Base-by-base conservation (phyloP, 345 rosid species). In the Sapria himalayana region DNA sequence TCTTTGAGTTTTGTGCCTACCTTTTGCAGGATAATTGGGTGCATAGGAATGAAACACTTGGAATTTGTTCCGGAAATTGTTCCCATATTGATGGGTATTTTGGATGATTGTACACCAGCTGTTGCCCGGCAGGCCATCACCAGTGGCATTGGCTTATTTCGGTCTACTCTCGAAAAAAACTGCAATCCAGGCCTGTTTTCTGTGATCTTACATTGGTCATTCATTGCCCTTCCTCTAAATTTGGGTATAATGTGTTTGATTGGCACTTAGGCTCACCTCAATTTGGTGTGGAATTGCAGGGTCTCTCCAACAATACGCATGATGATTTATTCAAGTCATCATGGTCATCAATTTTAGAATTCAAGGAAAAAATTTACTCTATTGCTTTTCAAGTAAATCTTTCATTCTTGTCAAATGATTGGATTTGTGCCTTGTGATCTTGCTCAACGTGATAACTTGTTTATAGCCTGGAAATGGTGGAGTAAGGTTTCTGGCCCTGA, bases 1-100 rank as follows among this genome's bases (percentile, higher is more conserved):
- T n/a, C n/a, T n/a, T n/a, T n/a, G n/a, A n/a, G n/a, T n/a, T n/a
- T n/a, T n/a, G n/a, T n/a, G n/a, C n/a, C n/a, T n/a, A n/a, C n/a
- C n/a, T n/a, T n/a, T n/a, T 39, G 56, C 62, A 82, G 95, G 79
- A 71, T 82, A 29, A 59, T 80, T 51, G 92, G 95, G 47, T 82
- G 76, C 27, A 61, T 79, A 54, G 95, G 95, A 45, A 31, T 63
- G 56, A 72, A 70, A 65, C 69, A 82, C 63, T 43, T 64, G 27
- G 92, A 82, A 40, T 62, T 69, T 10, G 56, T 82, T 42, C 84
- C 85, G 15, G 86, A 82, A 38, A 65, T 89, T 41, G 79, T 70
- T 19, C 91, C 82, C 4, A 66, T 80, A 53, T 61, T 89, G 11
- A 61, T 74, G n/a, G 62, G 63, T 44, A 71, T 73, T 55, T 51